Evolutionary conservation across 805 yeast species (phyloP).

Genomic region (Lipomyces starkeyi): DNA sequence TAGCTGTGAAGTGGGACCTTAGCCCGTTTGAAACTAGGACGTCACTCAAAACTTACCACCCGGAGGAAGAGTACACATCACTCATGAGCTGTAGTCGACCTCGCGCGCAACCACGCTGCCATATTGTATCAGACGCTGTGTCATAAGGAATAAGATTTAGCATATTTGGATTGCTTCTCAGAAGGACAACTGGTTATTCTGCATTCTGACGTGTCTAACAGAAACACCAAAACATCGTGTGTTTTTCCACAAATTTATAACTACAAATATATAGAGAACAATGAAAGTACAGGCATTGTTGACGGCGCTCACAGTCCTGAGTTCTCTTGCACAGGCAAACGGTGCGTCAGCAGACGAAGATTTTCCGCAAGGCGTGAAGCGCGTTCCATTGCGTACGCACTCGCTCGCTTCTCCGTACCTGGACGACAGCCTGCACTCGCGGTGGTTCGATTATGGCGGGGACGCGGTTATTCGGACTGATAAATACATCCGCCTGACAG

Average conservation of each 20-base stretch:
- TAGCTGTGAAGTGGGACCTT: too few relatives aligned
- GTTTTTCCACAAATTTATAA: neutral
- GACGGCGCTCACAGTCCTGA: neutral
- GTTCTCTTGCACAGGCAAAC: neutral
- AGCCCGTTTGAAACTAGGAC: too few relatives aligned
- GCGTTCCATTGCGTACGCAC: slow-evolving; percentile 62
- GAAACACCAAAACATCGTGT: neutral
- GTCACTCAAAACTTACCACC: too few relatives aligned
- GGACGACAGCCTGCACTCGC: slow-evolving; percentile 41
- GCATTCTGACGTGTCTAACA: too few relatives aligned
- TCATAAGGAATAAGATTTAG: too few relatives aligned
- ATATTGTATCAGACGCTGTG: too few relatives aligned
- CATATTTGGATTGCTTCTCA: too few relatives aligned
- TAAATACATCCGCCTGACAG: slow-evolving; percentile 53
- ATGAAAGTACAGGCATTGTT: neutral
- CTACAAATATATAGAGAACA: neutral
- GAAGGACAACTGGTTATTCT: too few relatives aligned
- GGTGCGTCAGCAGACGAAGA: slow-evolving; percentile 13
- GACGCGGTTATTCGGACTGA: slow-evolving; percentile 45
- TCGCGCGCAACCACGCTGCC: too few relatives aligned
- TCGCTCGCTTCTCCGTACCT: slow-evolving; percentile 42
- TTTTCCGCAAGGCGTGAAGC: slow-evolving; percentile 22
- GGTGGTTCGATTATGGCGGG: slow-evolving; percentile 48
- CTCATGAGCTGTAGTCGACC: too few relatives aligned
- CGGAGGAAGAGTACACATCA: too few relatives aligned